phyloP scores from a whole-genome alignment of 1,284 basidiomycete genomes.

The Earliella scabrosa region DNA sequence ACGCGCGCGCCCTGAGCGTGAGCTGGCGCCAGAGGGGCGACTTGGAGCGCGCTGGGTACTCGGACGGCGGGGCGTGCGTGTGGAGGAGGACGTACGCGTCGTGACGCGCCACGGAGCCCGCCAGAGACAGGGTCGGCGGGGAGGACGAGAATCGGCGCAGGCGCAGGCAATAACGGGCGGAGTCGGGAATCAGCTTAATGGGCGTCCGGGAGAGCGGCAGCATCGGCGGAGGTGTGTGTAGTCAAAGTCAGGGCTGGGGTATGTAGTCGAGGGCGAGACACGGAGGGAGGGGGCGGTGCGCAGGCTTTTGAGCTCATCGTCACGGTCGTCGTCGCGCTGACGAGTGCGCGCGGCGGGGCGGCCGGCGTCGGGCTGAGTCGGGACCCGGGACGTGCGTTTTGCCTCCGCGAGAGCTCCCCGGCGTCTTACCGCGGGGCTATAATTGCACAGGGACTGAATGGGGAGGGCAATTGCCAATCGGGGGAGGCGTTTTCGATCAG shows the following conservation, averaged over 20 bases:
- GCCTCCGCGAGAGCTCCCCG: background rate
- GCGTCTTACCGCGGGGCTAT: background rate
- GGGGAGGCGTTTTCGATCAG: slow-evolving; percentile 8
- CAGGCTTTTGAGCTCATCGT: slow-evolving; percentile 3
- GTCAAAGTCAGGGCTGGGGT: background rate
- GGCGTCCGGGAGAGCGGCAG: background rate
- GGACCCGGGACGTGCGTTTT: too few species aligned
- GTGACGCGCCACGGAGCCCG: slow-evolving; percentile 55
- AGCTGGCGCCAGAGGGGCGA: slow-evolving; percentile 59
- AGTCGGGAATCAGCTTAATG: slow-evolving; percentile 1
- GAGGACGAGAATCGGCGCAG: slow-evolving; percentile 2
- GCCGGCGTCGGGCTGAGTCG: background rate
- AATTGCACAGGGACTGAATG: background rate
- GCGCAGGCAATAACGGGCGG: background rate
- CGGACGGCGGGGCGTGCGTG: slow-evolving; percentile 48
- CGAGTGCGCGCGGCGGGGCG: background rate
- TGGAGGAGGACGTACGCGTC: slow-evolving; percentile 62
- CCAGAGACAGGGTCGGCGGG: slow-evolving; percentile 19
- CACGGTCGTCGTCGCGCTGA: slow-evolving; percentile 3
- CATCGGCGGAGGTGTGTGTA: background rate
- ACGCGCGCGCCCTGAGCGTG: slow-evolving; percentile 45
- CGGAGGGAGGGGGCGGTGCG: background rate
- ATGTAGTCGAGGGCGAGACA: background rate
- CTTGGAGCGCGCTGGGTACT: slow-evolving; percentile 52
- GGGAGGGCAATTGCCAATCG: background rate